phyloP scores from a whole-genome alignment of 2,329 filamentous ascomycete genomes.

The Verticillium tricorpus region DNA sequence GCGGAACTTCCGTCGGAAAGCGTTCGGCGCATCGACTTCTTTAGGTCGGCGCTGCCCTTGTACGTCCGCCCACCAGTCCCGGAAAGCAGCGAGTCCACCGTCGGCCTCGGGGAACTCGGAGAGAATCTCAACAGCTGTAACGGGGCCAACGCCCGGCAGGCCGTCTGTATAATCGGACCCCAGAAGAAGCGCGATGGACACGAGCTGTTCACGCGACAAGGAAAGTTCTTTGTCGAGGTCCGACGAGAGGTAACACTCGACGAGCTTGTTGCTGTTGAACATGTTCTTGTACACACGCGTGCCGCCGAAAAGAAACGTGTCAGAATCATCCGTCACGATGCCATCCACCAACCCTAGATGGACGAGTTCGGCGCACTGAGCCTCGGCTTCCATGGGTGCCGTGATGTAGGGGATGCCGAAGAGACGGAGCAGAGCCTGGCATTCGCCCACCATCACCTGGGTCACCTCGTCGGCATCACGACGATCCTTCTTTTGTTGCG shows the following conservation, averaged over 20 bases:
- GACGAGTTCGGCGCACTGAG: constrained; percentile 92
- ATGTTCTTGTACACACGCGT: constrained; percentile 99
- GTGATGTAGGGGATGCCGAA: constrained; percentile 97
- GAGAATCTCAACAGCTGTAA: constrained; percentile 90
- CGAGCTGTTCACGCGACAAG: constrained; percentile 80
- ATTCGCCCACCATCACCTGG: constrained; percentile 92
- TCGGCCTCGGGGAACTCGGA: constrained; percentile 71
- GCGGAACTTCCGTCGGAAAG: constrained; percentile 83
- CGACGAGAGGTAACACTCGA: constrained; percentile 84
- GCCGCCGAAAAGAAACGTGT: constrained; percentile 94
- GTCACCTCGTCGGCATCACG: constrained; percentile 96
- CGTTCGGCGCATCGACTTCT: constrained; percentile 51
- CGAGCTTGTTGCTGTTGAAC: constrained; percentile 98
- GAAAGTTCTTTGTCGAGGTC: constrained; percentile 90
- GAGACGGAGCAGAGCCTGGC: constrained; percentile 80
- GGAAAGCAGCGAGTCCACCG: constrained; percentile 65
- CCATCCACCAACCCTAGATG: constrained; percentile 85
- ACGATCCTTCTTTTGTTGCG: constrained; percentile 94
- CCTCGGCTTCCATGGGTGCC: constrained; percentile 98
- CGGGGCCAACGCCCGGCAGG: constrained; percentile 83
- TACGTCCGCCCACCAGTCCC: constrained; percentile 80
- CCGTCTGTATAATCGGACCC: constrained; percentile 96
- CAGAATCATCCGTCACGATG: constrained; percentile 95
- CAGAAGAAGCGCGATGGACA: constrained; percentile 83
- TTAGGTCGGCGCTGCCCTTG: constrained; percentile 64